phyloP scores from a whole-genome alignment of 2,329 filamentous ascomycete genomes.

The Diaporthe aspalathi region DNA sequence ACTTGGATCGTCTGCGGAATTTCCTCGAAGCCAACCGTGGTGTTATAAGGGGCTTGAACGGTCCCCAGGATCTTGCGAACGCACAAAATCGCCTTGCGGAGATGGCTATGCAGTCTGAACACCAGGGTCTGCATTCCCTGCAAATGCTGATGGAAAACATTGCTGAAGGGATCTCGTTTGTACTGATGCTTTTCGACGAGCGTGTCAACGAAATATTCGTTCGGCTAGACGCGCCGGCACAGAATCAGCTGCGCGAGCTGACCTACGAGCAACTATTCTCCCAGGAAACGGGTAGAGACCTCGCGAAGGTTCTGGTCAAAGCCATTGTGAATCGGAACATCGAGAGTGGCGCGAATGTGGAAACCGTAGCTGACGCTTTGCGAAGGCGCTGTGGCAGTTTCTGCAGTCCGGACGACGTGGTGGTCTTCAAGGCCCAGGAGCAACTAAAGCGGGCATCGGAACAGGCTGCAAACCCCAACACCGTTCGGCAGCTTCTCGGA shows the following conservation, averaged over 20 bases:
- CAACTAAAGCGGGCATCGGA: constrained; percentile 90
- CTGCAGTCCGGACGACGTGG: constrained; percentile 95
- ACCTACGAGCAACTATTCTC: constrained; percentile 93
- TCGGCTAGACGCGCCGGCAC: constrained; percentile 76
- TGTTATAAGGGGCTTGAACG: constrained; percentile 94
- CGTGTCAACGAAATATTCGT: constrained; percentile 87
- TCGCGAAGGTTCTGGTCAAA: constrained; percentile 95
- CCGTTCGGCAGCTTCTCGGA: constrained; percentile 82
- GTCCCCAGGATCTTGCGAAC: constrained; percentile 84
- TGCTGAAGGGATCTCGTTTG: constrained; percentile 96
- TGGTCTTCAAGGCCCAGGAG: constrained; percentile 98
- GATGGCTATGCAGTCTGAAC: constrained; percentile 90
- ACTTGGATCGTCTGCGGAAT: constrained; percentile 79
- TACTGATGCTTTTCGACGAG: constrained; percentile 94
- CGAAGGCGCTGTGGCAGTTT: constrained; percentile 94
- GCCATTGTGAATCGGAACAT: constrained; percentile 99
- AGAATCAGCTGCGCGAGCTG: constrained; percentile 77
- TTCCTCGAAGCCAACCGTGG: constrained; percentile 90
- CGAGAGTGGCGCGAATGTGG: constrained; percentile 94
- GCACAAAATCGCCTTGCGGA: constrained; percentile 89
- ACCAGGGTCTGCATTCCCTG: constrained; percentile 89
- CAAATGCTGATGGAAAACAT: constrained; percentile 89
- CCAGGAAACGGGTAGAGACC: constrained; percentile 80
- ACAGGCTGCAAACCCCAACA: constrained; percentile 78
- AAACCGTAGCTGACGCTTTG: constrained; percentile 95